Percentiles rank a stretch among this genome's conserved stretches.
phyloP scores from a whole-genome alignment of 2,329 filamentous ascomycete species.

The Penicillium sp. region DNA sequence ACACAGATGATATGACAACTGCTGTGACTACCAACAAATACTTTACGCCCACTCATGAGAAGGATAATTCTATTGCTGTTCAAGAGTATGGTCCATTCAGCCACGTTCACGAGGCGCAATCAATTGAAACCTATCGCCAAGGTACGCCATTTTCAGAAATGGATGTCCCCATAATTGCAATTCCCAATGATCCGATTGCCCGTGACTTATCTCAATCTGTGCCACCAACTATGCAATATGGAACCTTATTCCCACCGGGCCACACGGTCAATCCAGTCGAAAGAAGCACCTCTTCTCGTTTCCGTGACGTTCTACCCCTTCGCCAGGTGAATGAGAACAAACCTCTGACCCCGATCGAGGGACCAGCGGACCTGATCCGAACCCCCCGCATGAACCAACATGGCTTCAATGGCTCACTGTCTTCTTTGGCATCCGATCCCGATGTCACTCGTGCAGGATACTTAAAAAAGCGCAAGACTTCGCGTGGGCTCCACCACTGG shows the following conservation, averaged over 20 bases:
- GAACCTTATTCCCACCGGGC: slow-evolving; percentile 44
- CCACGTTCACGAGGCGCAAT: no score
- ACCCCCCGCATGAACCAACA: slow-evolving; percentile 23
- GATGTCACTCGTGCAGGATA: slow-evolving; percentile 74
- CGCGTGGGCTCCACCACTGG: slow-evolving; percentile 82
- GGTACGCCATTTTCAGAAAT: slow-evolving; percentile 81
- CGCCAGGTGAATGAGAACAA: no score
- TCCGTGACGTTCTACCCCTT: no score
- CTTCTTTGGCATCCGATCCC: background rate
- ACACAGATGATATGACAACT: slow-evolving; percentile 24
- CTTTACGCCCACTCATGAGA: slow-evolving; percentile 25
- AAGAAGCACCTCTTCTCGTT: slow-evolving; percentile 18
- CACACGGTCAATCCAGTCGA: slow-evolving; percentile 42
- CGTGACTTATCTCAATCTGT: slow-evolving; percentile 86
- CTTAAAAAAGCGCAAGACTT: slow-evolving; percentile 90
- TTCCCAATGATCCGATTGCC: slow-evolving; percentile 68
- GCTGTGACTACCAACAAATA: slow-evolving; percentile 25
- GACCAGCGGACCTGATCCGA: slow-evolving; percentile 26
- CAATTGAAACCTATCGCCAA: slow-evolving; percentile 57
- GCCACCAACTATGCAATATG: slow-evolving; percentile 87
- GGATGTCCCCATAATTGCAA: slow-evolving; percentile 77
- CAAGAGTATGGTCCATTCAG: no score
- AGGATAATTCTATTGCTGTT: background rate
- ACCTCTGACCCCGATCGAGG: slow-evolving; percentile 30
- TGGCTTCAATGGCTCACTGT: slow-evolving; percentile 13